Evolutionary conservation across 768 basidiomycete species (phyloP).

Genomic region (Suillus paluster): DNA sequence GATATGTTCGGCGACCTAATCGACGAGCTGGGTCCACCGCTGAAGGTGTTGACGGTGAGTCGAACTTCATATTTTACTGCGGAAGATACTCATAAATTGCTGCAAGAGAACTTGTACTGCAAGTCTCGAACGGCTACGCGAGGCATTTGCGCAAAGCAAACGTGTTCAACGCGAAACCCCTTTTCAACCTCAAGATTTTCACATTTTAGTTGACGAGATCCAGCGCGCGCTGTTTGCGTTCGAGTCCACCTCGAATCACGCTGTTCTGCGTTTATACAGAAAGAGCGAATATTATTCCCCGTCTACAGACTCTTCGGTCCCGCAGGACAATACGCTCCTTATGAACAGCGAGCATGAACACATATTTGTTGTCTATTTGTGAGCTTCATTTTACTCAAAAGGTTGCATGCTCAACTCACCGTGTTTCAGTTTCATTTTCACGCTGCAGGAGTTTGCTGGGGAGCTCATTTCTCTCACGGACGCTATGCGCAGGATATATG

Average conservation of each 20-base stretch:
- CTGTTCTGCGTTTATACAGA: constrained; percentile 76
- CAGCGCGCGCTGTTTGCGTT: constrained; percentile 73
- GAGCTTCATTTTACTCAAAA: constrained; percentile 35
- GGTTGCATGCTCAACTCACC: background rate
- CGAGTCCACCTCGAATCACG: constrained; percentile 84
- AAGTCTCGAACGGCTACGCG: constrained; percentile 65
- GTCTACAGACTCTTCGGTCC: constrained; percentile 14
- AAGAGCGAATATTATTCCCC: constrained; percentile 44
- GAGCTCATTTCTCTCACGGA: constrained; percentile 85
- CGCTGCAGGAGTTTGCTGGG: constrained; percentile 89
- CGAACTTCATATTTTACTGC: constrained; percentile 5
- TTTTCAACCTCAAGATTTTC: constrained; percentile 62
- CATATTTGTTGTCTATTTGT: constrained; percentile 93
- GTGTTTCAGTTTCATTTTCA: constrained; percentile 84
- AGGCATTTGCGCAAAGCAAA: constrained; percentile 58
- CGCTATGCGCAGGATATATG: constrained; percentile 80
- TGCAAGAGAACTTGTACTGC: constrained; percentile 60
- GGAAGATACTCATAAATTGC: background rate
- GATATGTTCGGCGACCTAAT: constrained; percentile 79
- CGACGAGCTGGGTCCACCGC: constrained; percentile 78
- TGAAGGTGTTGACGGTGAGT: constrained; percentile 74
- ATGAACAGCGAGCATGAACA: constrained; percentile 71
- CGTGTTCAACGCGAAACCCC: constrained; percentile 35
- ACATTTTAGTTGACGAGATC: constrained; percentile 64
- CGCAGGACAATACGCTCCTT: constrained; percentile 41